Evolutionary conservation across 1,139 yeast genomes (phyloP).

Genomic region (Zhuliangozyma parablackwelliae): DNA sequence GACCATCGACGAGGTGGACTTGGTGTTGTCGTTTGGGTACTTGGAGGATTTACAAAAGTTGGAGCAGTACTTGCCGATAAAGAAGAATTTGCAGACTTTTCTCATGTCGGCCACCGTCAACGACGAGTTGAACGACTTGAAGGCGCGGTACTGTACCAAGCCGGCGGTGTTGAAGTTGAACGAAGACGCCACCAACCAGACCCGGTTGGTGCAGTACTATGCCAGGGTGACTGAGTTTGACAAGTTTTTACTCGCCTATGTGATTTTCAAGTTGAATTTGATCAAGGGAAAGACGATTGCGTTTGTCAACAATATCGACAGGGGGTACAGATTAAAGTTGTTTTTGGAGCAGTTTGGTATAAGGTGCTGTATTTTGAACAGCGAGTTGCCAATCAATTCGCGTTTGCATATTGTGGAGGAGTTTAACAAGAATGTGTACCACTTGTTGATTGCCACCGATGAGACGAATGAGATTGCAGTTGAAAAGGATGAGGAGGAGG

Average conservation of each 20-base stretch:
- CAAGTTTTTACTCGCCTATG: slow-evolving; percentile 85
- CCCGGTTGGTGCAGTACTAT: slow-evolving; percentile 75
- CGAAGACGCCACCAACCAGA: slow-evolving; percentile 55
- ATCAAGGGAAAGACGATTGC: slow-evolving; percentile 89
- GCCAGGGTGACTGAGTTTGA: slow-evolving; percentile 87
- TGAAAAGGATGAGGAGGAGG: slow-evolving; percentile 47
- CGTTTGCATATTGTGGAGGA: slow-evolving; percentile 93
- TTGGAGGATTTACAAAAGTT: slow-evolving; percentile 74
- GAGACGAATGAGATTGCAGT: slow-evolving; percentile 59
- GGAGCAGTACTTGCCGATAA: slow-evolving; percentile 60
- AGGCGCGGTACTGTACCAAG: slow-evolving; percentile 71
- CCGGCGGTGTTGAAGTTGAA: slow-evolving; percentile 81
- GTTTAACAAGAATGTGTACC: slow-evolving; percentile 85
- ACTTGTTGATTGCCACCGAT: slow-evolving; percentile 90
- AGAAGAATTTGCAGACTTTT: slow-evolving; percentile 79
- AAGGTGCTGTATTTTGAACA: slow-evolving; percentile 79
- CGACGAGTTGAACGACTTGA: slow-evolving; percentile 77
- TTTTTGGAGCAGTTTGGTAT: slow-evolving; percentile 95
- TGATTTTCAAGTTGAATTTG: slow-evolving; percentile 81
- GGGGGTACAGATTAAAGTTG: slow-evolving; percentile 88
- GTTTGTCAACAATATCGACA: slow-evolving; percentile 90
- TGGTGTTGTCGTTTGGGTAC: slow-evolving; percentile 86
- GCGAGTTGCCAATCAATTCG: slow-evolving; percentile 90
- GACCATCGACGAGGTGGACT: slow-evolving; percentile 94
- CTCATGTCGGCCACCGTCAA: slow-evolving; percentile 95